Conservation (phyloP, 441 rosid genomes). For the Erodium chrysanthum region DNA sequence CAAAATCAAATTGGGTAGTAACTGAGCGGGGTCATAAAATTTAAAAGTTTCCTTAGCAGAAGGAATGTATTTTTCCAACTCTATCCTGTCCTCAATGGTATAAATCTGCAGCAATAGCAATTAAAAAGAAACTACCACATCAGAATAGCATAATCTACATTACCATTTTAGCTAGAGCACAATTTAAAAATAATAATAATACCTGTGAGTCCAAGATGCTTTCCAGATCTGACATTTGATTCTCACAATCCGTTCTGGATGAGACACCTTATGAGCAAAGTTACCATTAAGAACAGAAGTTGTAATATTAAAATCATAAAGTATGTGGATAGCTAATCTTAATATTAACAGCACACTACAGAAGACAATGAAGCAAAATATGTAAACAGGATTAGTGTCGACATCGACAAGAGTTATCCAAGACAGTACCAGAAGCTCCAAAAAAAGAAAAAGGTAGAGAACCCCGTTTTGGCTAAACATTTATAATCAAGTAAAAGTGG, state of each 20-base stretch:
- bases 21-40: slow-evolving; percentile 44
- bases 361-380: too few relatives aligned
- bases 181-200: slow-evolving; percentile 11
- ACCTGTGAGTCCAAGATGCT: slow-evolving; percentile 75
- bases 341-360: neutral
- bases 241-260: slow-evolving; percentile 41
- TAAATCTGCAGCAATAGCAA: slow-evolving; percentile 42
- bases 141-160: too few relatives aligned
- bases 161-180: neutral
- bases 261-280: slow-evolving; percentile 33
- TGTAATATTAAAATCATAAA: neutral
- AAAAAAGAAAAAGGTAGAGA: too few relatives aligned
- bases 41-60: slow-evolving; percentile 45
- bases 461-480: too few relatives aligned
- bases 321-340: neutral
- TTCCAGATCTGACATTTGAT: slow-evolving; percentile 67
- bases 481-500: too few relatives aligned
- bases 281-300: neutral
- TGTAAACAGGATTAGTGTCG: too few relatives aligned
- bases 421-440: too few relatives aligned
- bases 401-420: too few relatives aligned
- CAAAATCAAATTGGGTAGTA: slow-evolving; percentile 23
- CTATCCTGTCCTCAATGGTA: slow-evolving; percentile 44
- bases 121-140: neutral
- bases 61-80: slow-evolving; percentile 41